These are phyloP conservation scores for Neonectria faginata DNA, from an alignment of 2,329 filamentous ascomycete genomes.

Conservation along the genomic window DNA sequence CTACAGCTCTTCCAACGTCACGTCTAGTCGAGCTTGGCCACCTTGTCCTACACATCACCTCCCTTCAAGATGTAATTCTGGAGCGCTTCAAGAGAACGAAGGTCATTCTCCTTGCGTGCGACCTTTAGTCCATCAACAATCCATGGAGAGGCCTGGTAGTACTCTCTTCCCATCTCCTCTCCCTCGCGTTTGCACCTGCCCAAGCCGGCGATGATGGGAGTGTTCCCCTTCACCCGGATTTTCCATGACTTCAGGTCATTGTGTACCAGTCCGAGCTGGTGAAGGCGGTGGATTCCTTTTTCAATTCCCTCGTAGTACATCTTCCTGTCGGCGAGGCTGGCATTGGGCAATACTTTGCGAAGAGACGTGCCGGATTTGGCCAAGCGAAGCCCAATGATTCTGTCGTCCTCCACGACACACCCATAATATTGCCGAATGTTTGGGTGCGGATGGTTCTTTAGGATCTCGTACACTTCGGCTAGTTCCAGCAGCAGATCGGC, in stretches of 20 bases:
- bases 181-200: neutral
- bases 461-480: conserved; percentile 6
- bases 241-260: neutral
- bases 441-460: conserved; percentile 10
- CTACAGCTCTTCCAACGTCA: too few species aligned
- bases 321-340: neutral
- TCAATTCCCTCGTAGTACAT: neutral
- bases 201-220: neutral
- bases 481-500: neutral
- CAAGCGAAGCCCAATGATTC: neutral
- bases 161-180: neutral
- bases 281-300: neutral
- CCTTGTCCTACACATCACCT: too few species aligned
- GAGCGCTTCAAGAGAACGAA: neutral
- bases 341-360: neutral
- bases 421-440: conserved; percentile 9
- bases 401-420: neutral
- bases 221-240: neutral
- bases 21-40: too few species aligned
- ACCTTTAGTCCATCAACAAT: too few species aligned
- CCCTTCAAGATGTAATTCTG: neutral
- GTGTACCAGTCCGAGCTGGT: neutral
- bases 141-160: too few species aligned
- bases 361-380: neutral
- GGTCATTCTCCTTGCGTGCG: neutral